phyloP scores from a whole-genome alignment of 495 filamentous ascomycete genomes.

The Aspergillus bertholletiae region DNA sequence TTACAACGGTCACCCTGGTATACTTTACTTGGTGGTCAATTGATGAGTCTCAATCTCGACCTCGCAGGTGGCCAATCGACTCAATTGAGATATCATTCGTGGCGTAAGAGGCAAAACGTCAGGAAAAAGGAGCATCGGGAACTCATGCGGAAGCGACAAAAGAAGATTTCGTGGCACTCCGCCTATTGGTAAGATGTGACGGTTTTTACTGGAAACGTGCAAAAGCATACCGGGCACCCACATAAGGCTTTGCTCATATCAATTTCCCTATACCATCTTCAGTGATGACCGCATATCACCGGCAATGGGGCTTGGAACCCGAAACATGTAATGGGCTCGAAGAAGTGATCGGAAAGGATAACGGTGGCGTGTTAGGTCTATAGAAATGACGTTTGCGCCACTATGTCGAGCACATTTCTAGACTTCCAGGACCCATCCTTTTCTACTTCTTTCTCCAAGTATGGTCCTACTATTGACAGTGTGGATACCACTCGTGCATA shows the following conservation, averaged over 20 bases:
- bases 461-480: neutral
- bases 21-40: constrained; percentile 9
- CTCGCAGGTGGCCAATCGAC: neutral
- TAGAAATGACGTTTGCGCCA: neutral
- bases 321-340: neutral
- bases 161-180: neutral
- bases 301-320: neutral
- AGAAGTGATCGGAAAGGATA: constrained; percentile 9
- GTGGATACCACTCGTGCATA: neutral
- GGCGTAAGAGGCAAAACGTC: neutral
- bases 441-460: neutral
- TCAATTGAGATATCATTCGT: constrained; percentile 2
- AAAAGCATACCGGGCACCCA: constrained; percentile 11
- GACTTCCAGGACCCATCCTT: neutral
- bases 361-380: constrained; percentile 2
- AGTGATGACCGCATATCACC: neutral
- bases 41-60: constrained; percentile 3
- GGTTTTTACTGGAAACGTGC: neutral
- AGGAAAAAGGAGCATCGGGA: neutral
- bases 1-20: neutral
- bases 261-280: constrained; percentile 4
- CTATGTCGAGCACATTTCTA: neutral
- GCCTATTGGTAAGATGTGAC: neutral
- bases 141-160: neutral
- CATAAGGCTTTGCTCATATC: constrained; percentile 18